Evolutionary conservation across 495 filamentous ascomycete species (phyloP), one percentile per base, ranked within the genome.

Genomic region (Penicillium atrosanguineum): DNA sequence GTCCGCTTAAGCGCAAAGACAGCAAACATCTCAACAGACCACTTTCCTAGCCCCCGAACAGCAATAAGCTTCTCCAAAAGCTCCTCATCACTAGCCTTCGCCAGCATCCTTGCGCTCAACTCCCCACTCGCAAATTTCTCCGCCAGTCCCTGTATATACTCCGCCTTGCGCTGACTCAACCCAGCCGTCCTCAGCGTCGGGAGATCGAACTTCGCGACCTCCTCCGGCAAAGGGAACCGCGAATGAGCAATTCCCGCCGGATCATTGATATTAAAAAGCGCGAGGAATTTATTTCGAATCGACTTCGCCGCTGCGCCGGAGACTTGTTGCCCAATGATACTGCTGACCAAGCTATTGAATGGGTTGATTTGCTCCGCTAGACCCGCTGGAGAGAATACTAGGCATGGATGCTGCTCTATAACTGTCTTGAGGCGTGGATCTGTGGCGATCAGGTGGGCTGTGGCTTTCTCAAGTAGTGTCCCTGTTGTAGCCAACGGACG

Each of bases 1-100:
- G 88, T 86, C 21, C 95, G 79, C 79, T 96, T 96, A 41, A 97
- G 72, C 11, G 81, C 87, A 69, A 97, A 97, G 64, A 87, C 88
- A 54, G 91, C 87, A 73, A 98, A 98, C 93, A 97, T 97, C 77
- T 96, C 92, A 19, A 93, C 94, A 48, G 86, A 90, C 94, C 95
- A 97, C 55, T 73, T 77, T 3, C 94, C 94, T 46, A 98, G 69
- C 4, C 94, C 94, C 31, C 92, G 77, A 29, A 98, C 91, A 18
- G 88, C 87, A n/a, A 82, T 87, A 54, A 98, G 71, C 62, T 79
- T 86, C 71, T 87, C 80, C 29, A 97, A 65, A 12, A 98, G 73
- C 60, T 96, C 91, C 46, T 95, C 91, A 71, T 98, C 90, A 39
- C 82, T 81, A 7, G 90, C 91, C 28, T 80, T 76, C 34, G 86